Percentiles rank a stretch among this genome's conserved stretches.
These are phyloP conservation scores for Ogataea minuta DNA, from an alignment of 805 yeast genomes.

Conservation along the genomic window DNA sequence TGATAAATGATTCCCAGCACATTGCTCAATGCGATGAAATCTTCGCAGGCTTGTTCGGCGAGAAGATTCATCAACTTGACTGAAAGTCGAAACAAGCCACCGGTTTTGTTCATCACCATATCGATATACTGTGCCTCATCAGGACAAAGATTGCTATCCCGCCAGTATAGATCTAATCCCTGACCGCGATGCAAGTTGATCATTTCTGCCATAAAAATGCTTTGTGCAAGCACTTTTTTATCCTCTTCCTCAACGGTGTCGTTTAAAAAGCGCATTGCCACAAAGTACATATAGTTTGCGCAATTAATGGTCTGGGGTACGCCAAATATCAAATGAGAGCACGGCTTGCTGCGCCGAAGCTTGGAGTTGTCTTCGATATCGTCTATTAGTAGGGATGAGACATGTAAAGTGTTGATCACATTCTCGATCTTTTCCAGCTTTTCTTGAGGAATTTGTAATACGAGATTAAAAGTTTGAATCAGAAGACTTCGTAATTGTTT, in stretches of 20 bases:
- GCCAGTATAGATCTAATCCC: constrained; percentile 85
- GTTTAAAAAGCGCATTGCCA: constrained; percentile 51
- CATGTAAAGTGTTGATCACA: constrained; percentile 60
- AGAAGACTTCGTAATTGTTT: constrained; percentile 52
- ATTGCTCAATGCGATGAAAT: constrained; percentile 62
- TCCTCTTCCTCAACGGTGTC: constrained; percentile 27
- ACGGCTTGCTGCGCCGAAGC: constrained; percentile 72
- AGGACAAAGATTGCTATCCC: constrained; percentile 63
- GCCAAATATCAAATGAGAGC: constrained; percentile 79
- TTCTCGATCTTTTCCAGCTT: constrained; percentile 41
- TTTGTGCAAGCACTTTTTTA: constrained; percentile 31
- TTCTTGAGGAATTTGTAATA: constrained; percentile 42
- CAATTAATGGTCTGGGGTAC: constrained; percentile 77
- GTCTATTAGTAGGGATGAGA: constrained; percentile 70
- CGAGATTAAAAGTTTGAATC: constrained; percentile 52
- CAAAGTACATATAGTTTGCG: constrained; percentile 79
- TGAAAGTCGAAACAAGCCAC: constrained; percentile 80
- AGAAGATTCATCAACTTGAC: constrained; percentile 54
- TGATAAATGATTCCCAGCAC: constrained; percentile 82
- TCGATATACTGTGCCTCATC: constrained; percentile 59
- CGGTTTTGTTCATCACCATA: constrained; percentile 89
- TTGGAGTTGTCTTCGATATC: constrained; percentile 83
- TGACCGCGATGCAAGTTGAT: constrained; percentile 85
- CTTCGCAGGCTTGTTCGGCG: constrained; percentile 13
- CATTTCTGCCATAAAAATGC: constrained; percentile 67